A percentile compares a stretch with the other conserved stretches of the same genome.
Evolutionary conservation across 2,329 filamentous ascomycete species (phyloP).

Genomic region (Trichoderma afroharzianum): DNA sequence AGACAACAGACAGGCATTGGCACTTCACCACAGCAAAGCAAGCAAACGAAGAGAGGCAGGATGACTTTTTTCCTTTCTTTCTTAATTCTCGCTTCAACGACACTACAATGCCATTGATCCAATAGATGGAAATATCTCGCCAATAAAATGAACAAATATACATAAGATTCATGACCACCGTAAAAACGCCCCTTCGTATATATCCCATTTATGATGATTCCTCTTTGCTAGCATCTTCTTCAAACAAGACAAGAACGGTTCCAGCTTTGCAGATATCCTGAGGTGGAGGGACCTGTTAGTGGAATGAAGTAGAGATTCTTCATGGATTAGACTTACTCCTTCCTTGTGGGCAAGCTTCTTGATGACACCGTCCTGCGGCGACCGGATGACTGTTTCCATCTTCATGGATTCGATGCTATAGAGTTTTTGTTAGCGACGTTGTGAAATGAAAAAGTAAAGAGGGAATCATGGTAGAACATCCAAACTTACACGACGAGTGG

Average conservation of each 20-base stretch:
- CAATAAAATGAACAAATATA: background rate
- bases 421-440: conserved; percentile 29
- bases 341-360: conserved; percentile 70
- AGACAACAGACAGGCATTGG: background rate
- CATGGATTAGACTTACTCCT: conserved; percentile 54
- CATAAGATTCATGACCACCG: conserved; percentile 13
- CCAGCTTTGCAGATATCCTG: conserved; percentile 77
- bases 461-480: background rate
- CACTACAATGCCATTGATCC: background rate
- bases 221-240: conserved; percentile 43
- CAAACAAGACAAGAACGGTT: conserved; percentile 70
- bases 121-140: background rate
- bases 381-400: conserved; percentile 82
- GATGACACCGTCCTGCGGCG: conserved; percentile 67
- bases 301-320: no score
- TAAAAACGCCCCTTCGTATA: conserved; percentile 19
- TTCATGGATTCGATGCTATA: conserved; percentile 79
- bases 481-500: conserved; percentile 72
- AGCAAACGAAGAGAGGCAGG: background rate
- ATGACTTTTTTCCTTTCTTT: background rate
- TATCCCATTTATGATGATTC: conserved; percentile 24
- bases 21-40: background rate
- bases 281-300: background rate
- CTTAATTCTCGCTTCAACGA: background rate
- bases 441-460: conserved; percentile 21